Percentiles rank a stretch among this genome's conserved stretches.
These are phyloP conservation scores for Colletotrichum destructivum DNA, from an alignment of 2,329 filamentous ascomycete species.

Conservation along the genomic window DNA sequence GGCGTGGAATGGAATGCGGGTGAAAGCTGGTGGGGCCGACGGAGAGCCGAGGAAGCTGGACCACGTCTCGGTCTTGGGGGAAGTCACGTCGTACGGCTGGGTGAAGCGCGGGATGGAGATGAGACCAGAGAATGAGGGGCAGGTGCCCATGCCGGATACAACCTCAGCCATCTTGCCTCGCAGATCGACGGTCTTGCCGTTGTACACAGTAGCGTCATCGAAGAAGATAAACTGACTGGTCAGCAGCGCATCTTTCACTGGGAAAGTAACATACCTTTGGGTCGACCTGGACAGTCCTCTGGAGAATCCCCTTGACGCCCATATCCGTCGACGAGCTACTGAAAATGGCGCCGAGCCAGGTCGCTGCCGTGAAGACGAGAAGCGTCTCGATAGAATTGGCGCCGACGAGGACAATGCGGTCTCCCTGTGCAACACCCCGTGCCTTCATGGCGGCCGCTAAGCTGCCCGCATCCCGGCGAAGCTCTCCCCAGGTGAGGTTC, in stretches of 20 bases:
- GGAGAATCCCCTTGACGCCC: constrained; percentile 83
- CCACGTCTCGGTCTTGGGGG: constrained; percentile 60
- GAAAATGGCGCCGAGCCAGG: constrained; percentile 82
- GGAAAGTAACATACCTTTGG: constrained; percentile 68
- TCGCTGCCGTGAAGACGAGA: constrained; percentile 78
- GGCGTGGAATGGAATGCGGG: constrained; percentile 77
- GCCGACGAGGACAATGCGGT: constrained; percentile 82
- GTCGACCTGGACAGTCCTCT: constrained; percentile 81
- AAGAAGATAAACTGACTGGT: constrained; percentile 78
- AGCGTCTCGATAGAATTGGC: constrained; percentile 83
- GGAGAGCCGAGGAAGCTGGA: constrained; percentile 60
- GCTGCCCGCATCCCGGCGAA: constrained; percentile 71
- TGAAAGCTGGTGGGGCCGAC: constrained; percentile 63
- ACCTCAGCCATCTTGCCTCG: constrained; percentile 80
- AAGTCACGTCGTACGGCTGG: constrained; percentile 70
- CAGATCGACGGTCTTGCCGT: constrained; percentile 81
- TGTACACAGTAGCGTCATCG: constrained; percentile 85
- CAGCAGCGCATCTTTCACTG: background rate
- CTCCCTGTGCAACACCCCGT: constrained; percentile 77
- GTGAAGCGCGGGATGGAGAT: constrained; percentile 78
- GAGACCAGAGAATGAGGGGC: constrained; percentile 73
- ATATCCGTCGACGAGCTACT: constrained; percentile 86
- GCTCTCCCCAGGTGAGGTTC: constrained; percentile 76
- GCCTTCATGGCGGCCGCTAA: constrained; percentile 78
- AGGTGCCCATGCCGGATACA: constrained; percentile 72